Base-by-base conservation (phyloP, 768 basidiomycete species). In the Boletus subcaerulescens region DNA sequence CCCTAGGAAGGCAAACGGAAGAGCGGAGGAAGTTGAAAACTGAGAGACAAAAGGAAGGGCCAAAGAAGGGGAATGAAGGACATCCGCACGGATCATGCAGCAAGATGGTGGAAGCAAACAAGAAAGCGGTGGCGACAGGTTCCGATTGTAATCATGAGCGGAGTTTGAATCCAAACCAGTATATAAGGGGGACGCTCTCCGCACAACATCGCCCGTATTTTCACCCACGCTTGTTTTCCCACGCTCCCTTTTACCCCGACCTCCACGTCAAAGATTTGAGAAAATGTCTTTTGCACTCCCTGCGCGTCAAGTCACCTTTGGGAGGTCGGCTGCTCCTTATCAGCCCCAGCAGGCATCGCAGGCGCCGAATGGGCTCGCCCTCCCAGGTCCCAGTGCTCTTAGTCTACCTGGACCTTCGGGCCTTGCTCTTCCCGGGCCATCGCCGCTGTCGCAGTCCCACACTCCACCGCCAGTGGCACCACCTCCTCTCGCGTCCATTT, bases 261-360 rank as follows among this genome's bases (percentile, higher is more conserved):
- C 42, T 40, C 56, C 50, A 61, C 58, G 17, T 61, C 36, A 48
- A 38, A 44, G 52, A 57, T 63, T 52, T 3, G 29, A 39, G 18
- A 48, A 45, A 29, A 79, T 80, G 79, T 80, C 80, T 45, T 87
- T 86, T 65, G 84, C 85, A 33, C 78, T 91, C 50, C 87, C 88
- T 58, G 82, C 89, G 57, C 88, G 89, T 64, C 89, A 87, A 64
- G 81, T 91, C 61, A 89, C 83, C 50, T 89, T 91, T 65, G 86
- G 85, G 52, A 82, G 89, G 55, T 74, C 86, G 48, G 83, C 80
- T 58, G 76, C 73, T 45, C 65, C 76, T 10, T 70, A 73, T 33
- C 73, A 77, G 43, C 74, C 75, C 9, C 80, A 74, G 58, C 76
- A 75, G 44, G 56, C 73, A 11, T 64, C 74, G 12, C 71, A 78